Conservation (phyloP, 2,329 filamentous ascomycete genomes). For the Alternaria brassicae region DNA sequence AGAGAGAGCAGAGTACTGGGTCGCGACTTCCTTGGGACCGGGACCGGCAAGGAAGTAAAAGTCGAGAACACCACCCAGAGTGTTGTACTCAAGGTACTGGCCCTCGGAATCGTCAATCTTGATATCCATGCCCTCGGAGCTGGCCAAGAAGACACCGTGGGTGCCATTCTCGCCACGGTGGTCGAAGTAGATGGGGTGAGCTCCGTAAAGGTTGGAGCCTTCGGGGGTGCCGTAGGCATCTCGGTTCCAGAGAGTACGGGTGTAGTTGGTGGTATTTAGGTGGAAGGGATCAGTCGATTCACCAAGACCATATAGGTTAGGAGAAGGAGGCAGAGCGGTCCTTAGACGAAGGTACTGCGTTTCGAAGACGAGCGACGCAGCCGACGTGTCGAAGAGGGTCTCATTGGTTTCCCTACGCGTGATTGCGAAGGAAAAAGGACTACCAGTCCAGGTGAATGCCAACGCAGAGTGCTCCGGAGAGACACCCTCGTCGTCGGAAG, state of each 20-base stretch:
- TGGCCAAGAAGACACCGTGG: constrained; percentile 48
- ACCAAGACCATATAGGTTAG: constrained; percentile 78
- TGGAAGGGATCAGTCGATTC: constrained; percentile 76
- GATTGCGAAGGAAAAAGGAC: constrained; percentile 73
- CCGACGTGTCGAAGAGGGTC: constrained; percentile 73
- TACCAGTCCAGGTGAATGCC: constrained; percentile 61
- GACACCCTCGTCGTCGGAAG: constrained; percentile 46
- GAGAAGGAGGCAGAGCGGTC: constrained; percentile 70
- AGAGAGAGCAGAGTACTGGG: constrained; percentile 58
- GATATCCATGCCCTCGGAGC: constrained; percentile 68
- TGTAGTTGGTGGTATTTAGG: constrained; percentile 72
- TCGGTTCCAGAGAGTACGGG: constrained; percentile 68
- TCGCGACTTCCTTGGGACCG: constrained; percentile 55
- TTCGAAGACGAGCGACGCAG: constrained; percentile 73
- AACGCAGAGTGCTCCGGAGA: constrained; percentile 55
- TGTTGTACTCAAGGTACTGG: constrained; percentile 80
- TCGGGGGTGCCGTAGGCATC: constrained; percentile 68
- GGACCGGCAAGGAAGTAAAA: constrained; percentile 62
- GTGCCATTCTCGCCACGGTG: constrained; percentile 62
- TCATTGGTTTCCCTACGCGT: constrained; percentile 63
- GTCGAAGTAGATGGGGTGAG: constrained; percentile 78
- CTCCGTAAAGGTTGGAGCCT: constrained; percentile 73
- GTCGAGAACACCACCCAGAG: constrained; percentile 79
- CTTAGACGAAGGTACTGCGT: constrained; percentile 76
- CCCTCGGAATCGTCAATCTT: constrained; percentile 71